phyloP scores from a whole-genome alignment of 345 rosid genomes.

The Rhodamnia argentea region DNA sequence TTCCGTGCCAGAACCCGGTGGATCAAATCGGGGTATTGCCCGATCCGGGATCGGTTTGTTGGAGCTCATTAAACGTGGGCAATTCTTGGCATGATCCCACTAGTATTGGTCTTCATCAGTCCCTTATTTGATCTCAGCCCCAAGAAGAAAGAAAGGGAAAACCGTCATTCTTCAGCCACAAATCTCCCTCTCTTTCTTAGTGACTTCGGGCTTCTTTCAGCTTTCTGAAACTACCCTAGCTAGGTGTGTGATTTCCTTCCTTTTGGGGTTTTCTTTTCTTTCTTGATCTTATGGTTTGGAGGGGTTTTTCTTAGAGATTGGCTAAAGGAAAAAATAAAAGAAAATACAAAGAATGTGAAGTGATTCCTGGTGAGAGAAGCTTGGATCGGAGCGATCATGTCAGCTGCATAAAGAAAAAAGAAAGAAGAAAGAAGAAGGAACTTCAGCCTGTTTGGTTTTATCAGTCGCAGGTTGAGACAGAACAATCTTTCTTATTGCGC shows the following conservation, averaged over 20 bases:
- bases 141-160: background rate
- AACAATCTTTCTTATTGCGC: conserved; percentile 23
- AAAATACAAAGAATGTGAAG: background rate
- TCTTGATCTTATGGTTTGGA: background rate
- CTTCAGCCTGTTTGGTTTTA: conserved; percentile 27
- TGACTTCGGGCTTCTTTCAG: conserved; percentile 9
- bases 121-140: conserved; percentile 60
- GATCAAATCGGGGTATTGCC: conserved; percentile 31
- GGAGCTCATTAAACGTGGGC: conserved; percentile 31
- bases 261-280: conserved; percentile 5
- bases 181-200: conserved; percentile 31
- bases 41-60: conserved; percentile 44
- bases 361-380: conserved; percentile 24
- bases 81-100: conserved; percentile 67
- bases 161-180: conserved; percentile 12
- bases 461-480: conserved; percentile 22
- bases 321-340: background rate
- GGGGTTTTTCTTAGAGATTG: background rate
- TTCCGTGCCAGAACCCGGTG: conserved; percentile 23
- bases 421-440: conserved; percentile 22
- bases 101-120: conserved; percentile 58
- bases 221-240: background rate
- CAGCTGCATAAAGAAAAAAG: conserved; percentile 31
- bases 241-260: conserved; percentile 3
- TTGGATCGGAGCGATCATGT: conserved; percentile 45